Evolutionary conservation across 495 filamentous ascomycete species (phyloP), one percentile per base, ranked within the genome.

Genomic region (Annulohypoxylon moriforme): DNA sequence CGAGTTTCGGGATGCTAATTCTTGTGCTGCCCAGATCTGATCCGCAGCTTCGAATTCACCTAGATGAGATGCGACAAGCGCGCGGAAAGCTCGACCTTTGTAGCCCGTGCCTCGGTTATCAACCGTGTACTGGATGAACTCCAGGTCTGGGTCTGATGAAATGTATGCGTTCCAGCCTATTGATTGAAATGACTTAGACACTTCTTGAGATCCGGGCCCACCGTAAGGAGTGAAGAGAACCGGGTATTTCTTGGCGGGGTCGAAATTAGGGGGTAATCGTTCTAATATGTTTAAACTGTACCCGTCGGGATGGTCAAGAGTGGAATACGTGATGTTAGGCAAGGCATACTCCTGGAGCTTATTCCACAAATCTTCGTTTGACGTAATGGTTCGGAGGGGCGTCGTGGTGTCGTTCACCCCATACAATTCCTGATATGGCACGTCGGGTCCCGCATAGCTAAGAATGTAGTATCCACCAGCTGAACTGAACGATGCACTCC

Each of bases 401-500:
- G 56, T 77, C 1, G 64, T 78, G 7, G 83, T 82, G 14, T 79
- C 77, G 59, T 85, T 79, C 40, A 82, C 71, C 0, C 81, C 77
- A 76, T 87, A 86, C 11, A 89, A 78, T 31, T 84, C 80, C 60
- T 89, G 87, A 67, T 86, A 87, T 0, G 87, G 86, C 0, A 89
- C 78, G 53, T 86, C 81, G 1, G 87, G 87, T 11, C 87, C 87
- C 34, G 75, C 76, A 72, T 89, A 89, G 60, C 78, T 81, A 8
- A 86, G 83, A 56, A 89, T 82, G 75, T 88, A 88, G 75, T 84
- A 89, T 8, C 80, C 81, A 6, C 83, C 86, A 13, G 40, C 73
- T 13, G 81, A 74, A 6, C 86, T 88, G 75, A 88, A 89, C 16
- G 85, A 87, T 1, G 86, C 86, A 31, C 69, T 75, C 84, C 85